A percentile compares a stretch with the other conserved stretches of the same genome.
phyloP scores from a whole-genome alignment of 441 rosid genomes.

The Capsella rubella region DNA sequence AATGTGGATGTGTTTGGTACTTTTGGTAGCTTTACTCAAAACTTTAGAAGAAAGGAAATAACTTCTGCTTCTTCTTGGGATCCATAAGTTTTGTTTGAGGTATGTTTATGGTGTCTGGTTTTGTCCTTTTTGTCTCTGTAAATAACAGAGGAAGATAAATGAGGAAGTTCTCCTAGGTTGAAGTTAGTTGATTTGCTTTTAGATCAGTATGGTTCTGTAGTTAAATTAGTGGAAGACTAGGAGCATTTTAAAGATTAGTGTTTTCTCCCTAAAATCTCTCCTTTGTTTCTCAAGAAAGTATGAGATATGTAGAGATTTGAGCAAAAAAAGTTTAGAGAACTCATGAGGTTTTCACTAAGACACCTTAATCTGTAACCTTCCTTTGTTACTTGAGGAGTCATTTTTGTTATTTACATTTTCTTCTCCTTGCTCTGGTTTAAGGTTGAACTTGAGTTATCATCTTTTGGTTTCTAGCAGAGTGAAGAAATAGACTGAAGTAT shows the following conservation, averaged over 20 bases:
- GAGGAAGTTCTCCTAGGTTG: constrained; percentile 11
- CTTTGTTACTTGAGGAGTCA: neutral
- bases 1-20: constrained; percentile 24
- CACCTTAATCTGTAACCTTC: neutral
- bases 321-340: neutral
- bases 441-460: constrained; percentile 14
- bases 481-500: constrained; percentile 1
- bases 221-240: constrained; percentile 12
- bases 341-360: neutral
- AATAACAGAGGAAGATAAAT: constrained; percentile 21
- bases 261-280: neutral
- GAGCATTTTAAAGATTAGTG: constrained; percentile 19
- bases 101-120: constrained; percentile 44
- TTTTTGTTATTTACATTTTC: neutral
- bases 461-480: constrained; percentile 4
- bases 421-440: constrained; percentile 20
- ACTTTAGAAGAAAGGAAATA: neutral
- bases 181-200: constrained; percentile 24
- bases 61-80: constrained; percentile 38
- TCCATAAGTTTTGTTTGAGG: constrained; percentile 36
- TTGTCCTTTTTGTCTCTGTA: constrained; percentile 27
- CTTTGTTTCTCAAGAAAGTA: neutral
- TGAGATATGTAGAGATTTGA: neutral
- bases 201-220: constrained; percentile 10
- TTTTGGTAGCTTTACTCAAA: neutral